A percentile compares a stretch with the other conserved stretches of the same genome.
These are phyloP conservation scores for Penicillium alfredii DNA, from an alignment of 495 filamentous ascomycete species.

Conservation along the genomic window DNA sequence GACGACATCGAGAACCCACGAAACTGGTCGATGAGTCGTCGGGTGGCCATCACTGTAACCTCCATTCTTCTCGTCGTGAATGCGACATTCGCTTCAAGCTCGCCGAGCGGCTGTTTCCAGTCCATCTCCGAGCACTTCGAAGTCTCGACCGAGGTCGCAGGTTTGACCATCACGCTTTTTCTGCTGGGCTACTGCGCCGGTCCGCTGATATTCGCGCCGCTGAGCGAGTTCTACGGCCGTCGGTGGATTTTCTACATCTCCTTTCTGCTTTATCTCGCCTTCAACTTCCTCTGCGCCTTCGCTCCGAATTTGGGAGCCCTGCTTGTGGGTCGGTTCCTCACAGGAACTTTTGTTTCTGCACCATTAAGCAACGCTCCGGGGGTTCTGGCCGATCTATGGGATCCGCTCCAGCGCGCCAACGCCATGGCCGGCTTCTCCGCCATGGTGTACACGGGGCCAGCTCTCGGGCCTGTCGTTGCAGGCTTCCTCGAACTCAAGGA, in stretches of 20 bases:
- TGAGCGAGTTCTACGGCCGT: conserved; percentile 49
- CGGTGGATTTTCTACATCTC: conserved; percentile 42
- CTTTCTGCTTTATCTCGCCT: conserved; percentile 39
- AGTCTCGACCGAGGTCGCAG: conserved; percentile 37
- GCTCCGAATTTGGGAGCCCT: conserved; percentile 45
- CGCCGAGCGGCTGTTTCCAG: conserved; percentile 42
- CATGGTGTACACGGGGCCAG: conserved; percentile 32
- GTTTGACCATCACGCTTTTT: conserved; percentile 48
- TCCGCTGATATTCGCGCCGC: conserved; percentile 45
- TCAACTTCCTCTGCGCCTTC: conserved; percentile 49
- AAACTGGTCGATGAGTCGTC: conserved; percentile 42
- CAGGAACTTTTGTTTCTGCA: conserved; percentile 46
- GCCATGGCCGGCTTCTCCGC: conserved; percentile 45
- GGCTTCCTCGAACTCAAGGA: conserved; percentile 42
- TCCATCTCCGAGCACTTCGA: conserved; percentile 39
- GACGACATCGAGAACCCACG: conserved; percentile 47
- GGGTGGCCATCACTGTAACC: conserved; percentile 41
- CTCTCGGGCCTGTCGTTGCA: conserved; percentile 32
- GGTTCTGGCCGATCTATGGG: conserved; percentile 50
- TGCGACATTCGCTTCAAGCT: conserved; percentile 48
- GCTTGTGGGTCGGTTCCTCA: conserved; percentile 45
- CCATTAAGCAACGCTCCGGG: conserved; percentile 45
- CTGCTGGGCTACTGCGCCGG: conserved; percentile 47
- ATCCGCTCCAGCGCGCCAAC: conserved; percentile 44
- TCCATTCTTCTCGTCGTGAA: conserved; percentile 46